These are phyloP conservation scores for Colletotrichum sp. DNA, from an alignment of 2,329 filamentous ascomycete species.

Conservation along the genomic window DNA sequence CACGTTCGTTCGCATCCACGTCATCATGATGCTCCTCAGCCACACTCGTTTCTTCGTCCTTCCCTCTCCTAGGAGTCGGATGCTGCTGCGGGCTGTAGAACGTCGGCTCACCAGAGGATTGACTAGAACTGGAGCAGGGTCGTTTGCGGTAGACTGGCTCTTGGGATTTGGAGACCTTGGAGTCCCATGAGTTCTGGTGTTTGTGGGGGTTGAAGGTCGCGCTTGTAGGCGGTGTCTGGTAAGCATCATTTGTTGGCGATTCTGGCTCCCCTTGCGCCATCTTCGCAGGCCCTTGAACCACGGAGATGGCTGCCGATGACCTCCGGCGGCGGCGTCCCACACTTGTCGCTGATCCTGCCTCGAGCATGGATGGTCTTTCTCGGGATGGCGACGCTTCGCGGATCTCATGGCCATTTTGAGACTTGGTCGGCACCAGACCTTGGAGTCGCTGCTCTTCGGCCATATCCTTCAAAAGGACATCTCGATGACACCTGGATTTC, in stretches of 20 bases:
- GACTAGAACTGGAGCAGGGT: constrained; percentile 36
- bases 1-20: constrained; percentile 70
- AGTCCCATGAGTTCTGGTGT: constrained; percentile 49
- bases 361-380: constrained; percentile 2
- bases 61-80: constrained; percentile 1
- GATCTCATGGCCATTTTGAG: constrained; percentile 2
- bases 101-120: constrained; percentile 32
- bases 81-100: constrained; percentile 22
- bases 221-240: constrained; percentile 53
- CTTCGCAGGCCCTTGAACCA: neutral
- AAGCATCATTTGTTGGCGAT: constrained; percentile 47
- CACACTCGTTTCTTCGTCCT: neutral
- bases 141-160: constrained; percentile 29
- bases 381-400: constrained; percentile 9
- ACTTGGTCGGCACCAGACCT: neutral
- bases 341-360: neutral
- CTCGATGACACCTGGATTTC: constrained; percentile 87
- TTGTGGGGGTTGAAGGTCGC: constrained; percentile 39
- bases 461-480: constrained; percentile 84
- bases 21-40: constrained; percentile 46
- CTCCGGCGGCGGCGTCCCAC: constrained; percentile 6
- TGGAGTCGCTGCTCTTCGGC: constrained; percentile 62
- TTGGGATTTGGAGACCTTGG: constrained; percentile 23
- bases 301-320: constrained; percentile 15
- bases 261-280: constrained; percentile 34